A percentile compares a stretch with the other conserved stretches of the same genome.
These are phyloP conservation scores for Amanita subjunquillea DNA, from an alignment of 768 basidiomycete species.

Conservation along the genomic window DNA sequence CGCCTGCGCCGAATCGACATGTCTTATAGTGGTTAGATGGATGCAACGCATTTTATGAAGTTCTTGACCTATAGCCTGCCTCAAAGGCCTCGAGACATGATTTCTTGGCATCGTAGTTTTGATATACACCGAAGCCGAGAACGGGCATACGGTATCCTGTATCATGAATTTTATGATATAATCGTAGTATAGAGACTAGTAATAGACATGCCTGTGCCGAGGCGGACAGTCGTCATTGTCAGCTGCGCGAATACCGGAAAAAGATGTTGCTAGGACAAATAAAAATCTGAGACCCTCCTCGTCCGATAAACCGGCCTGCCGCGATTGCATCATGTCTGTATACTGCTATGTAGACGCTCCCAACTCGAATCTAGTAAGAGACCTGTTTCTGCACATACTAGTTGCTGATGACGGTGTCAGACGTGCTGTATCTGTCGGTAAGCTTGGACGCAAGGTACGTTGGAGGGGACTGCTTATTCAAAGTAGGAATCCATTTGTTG, in stretches of 20 bases:
- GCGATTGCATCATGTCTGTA: constrained; percentile 15
- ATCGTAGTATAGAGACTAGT: neutral
- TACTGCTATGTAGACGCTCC: constrained; percentile 53
- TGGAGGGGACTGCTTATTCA: neutral
- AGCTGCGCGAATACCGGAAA: neutral
- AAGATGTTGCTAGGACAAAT: too few species aligned
- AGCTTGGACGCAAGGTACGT: constrained; percentile 4
- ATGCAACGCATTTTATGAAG: neutral
- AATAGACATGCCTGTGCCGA: neutral
- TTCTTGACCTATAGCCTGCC: constrained; percentile 41
- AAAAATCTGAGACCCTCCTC: too few species aligned
- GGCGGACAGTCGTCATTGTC: constrained; percentile 2
- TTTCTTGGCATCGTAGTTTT: constrained; percentile 36
- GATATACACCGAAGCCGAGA: constrained; percentile 54
- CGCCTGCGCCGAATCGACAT: constrained; percentile 49
- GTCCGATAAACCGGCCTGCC: too few species aligned
- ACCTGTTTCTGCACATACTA: neutral
- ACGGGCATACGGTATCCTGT: constrained; percentile 31
- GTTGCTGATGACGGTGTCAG: constrained; percentile 21
- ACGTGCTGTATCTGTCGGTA: constrained; percentile 74
- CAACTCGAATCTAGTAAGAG: constrained; percentile 58
- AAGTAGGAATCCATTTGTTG: constrained; percentile 56
- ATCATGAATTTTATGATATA: neutral
- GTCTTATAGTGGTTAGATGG: constrained; percentile 20
- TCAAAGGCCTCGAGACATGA: constrained; percentile 47